Conservation (phyloP, 2,329 filamentous ascomycete species). For the Diaporthe caulivora region DNA sequence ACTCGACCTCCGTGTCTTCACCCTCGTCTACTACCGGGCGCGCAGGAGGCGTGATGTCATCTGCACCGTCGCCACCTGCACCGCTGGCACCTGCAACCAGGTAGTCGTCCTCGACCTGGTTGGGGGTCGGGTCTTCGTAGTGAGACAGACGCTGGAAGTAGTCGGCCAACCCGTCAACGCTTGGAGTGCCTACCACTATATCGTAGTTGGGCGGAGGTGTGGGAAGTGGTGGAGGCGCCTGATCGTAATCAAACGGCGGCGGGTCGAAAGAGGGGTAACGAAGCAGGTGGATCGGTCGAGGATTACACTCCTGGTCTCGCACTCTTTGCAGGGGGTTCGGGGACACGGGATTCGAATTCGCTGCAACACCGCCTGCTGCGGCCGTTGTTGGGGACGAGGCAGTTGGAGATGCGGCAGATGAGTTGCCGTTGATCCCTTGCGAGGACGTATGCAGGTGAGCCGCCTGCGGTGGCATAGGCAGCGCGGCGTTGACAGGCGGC, state of each 20-base stretch:
- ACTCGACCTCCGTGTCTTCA: constrained; percentile 51
- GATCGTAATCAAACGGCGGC: constrained; percentile 86
- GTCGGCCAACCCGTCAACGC: constrained; percentile 80
- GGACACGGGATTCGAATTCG: constrained; percentile 41
- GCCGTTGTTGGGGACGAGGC: constrained; percentile 38
- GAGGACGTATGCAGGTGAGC: constrained; percentile 61
- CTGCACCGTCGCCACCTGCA: constrained; percentile 11
- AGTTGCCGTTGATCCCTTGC: constrained; percentile 38
- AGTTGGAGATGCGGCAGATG: constrained; percentile 8
- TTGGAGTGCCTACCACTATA: constrained; percentile 76
- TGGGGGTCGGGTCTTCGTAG: constrained; percentile 63
- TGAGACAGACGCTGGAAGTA: constrained; percentile 87
- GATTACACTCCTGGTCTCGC: constrained; percentile 51
- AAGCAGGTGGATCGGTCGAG: constrained; percentile 85
- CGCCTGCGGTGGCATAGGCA: constrained; percentile 66
- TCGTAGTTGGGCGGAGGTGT: constrained; percentile 92
- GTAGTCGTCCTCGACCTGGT: constrained; percentile 9
- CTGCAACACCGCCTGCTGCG: constrained; percentile 36
- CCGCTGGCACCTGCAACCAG: constrained; percentile 21
- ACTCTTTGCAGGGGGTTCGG: constrained; percentile 51
- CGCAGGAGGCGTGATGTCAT: background rate
- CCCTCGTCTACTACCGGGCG: constrained; percentile 53
- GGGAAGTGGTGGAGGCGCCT: constrained; percentile 74
- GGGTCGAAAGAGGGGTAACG: constrained; percentile 89
- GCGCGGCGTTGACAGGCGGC: constrained; percentile 43